Conservation (phyloP, 2,329 filamentous ascomycete genomes). For the Calonectria naviculata region DNA sequence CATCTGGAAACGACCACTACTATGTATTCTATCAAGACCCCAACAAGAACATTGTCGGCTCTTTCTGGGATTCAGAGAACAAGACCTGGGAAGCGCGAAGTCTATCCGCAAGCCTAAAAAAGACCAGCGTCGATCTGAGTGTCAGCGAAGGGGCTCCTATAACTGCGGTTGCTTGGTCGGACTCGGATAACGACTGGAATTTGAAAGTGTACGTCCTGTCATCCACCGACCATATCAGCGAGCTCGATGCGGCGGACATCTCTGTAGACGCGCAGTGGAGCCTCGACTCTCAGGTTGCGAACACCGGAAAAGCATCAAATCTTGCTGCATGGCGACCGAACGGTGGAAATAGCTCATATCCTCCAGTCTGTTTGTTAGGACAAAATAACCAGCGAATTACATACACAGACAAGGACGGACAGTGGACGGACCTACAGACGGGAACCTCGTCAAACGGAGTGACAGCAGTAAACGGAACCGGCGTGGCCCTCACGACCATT, state of each 20-base stretch:
- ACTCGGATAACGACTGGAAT: neutral
- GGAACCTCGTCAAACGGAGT: neutral
- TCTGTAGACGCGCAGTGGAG: neutral
- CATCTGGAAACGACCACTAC: neutral
- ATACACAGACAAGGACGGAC: neutral
- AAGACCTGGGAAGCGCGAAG: neutral
- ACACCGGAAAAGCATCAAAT: neutral
- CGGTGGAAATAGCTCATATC: neutral
- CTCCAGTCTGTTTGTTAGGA: neutral
- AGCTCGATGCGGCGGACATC: neutral
- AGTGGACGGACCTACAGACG: neutral
- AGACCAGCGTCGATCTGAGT: neutral
- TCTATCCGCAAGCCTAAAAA: neutral
- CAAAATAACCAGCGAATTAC: neutral
- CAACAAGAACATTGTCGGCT: neutral
- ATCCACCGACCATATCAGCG: neutral
- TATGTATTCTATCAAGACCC: neutral
- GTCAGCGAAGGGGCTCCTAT: neutral
- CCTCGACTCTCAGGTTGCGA: neutral
- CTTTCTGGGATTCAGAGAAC: neutral
- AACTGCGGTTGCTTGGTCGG: neutral
- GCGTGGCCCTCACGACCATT: neutral
- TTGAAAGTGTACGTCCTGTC: neutral
- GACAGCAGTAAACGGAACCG: neutral
- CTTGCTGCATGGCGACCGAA: neutral